Evolutionary conservation across 2,329 filamentous ascomycete genomes (phyloP), one percentile per base, ranked within the genome.

Genomic region (Hymenoscyphus repandus): DNA sequence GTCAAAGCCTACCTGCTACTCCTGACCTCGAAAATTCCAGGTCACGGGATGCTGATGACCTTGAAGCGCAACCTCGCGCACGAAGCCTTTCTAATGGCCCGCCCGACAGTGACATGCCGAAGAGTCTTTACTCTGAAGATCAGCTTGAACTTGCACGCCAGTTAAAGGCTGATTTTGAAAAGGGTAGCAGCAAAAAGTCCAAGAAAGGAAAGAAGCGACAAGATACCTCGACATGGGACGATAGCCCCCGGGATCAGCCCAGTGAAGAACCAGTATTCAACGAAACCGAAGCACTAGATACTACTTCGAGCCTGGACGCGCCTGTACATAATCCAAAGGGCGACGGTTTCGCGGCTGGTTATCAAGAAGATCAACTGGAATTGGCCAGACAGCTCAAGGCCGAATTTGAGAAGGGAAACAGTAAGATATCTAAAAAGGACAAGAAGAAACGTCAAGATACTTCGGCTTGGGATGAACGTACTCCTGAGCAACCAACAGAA

Each of bases 191-290:
- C 32, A 62, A 58, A 45, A 55, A 55, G 11, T 53, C 50, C 20
- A 64, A 66, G 50, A 66, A 64, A 49, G 59, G 64, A 34, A 66
- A 67, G 39, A 53, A n/a, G 37, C 44, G 33, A 52, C 49, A 39
- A 37, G 50, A 41, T 9, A 33, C 47, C 15, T 42, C 43, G 5
- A 53, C 53, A 20, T 49, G 51, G 46, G 54, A 58, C 39, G 52
- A 59, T 41, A 33, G 45, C 6, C 20, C 41, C n/a, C 20, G 38
- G 10, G 45, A 51, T 30, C 34, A 52, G 31, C 27, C 47, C 27
- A 15, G 41, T 7, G 42, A 43, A 31, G 46, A 48, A 12, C 17
- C 7, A n/a, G 22, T 27, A 27, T 7, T n/a, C 31, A n/a, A 39
- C 27, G 36, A 40, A 43, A 46, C 20, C 5, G 15, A 34, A 47